Evolutionary conservation across 1,284 basidiomycete species (phyloP), one percentile per base, ranked within the genome.

Genomic region (Tilletia indica): DNA sequence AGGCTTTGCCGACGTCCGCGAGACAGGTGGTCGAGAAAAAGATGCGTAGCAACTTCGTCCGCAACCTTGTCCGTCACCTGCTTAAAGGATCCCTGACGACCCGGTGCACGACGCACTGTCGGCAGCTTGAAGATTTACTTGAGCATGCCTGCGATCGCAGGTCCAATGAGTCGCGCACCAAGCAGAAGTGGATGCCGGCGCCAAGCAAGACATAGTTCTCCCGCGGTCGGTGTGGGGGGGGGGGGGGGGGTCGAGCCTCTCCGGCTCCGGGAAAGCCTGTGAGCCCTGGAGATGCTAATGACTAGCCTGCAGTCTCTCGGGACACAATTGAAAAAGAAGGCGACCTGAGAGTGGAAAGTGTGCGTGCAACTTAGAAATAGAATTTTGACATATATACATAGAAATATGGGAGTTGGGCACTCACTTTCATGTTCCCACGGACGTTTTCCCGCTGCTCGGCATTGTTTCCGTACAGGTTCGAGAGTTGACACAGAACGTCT

Each of bases 401-500:
- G 49, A 54, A 19, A 19, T 54, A 25, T 54, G 19, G n/a, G 21
- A 4, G 4, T 4, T 25, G 49, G n/a, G n/a, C 16, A 19, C 49
- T 54, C 49, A 54, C 67, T 39, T 71, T 75, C 67, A 75, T 66
- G 69, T 75, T 75, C n/a, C 74, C 58, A n/a, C 69, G 86, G 16
- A 92, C 86, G 3, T 80, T 78, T 73, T 88, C 78, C 8, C 88
- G 85, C 63, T 90, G 85, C 2, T 80, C 81, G 61, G 87, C 83
- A 48, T 86, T 89, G 80, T 82, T 89, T 0, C 92, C 92, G 75
- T 93, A 93, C 3, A 93, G 84, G 9, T 91, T 88, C 77, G 89
- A 90, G 39, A 93, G 84, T 93, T 92, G 38, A 94, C 87, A 82
- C 94, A 93, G 75, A 89, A 91, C 76, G 89, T 90, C 2, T 89